These are phyloP conservation scores for Pseudoperonospora humuli DNA, from an alignment of 352 stramenopile genomes.

Conservation along the genomic window DNA sequence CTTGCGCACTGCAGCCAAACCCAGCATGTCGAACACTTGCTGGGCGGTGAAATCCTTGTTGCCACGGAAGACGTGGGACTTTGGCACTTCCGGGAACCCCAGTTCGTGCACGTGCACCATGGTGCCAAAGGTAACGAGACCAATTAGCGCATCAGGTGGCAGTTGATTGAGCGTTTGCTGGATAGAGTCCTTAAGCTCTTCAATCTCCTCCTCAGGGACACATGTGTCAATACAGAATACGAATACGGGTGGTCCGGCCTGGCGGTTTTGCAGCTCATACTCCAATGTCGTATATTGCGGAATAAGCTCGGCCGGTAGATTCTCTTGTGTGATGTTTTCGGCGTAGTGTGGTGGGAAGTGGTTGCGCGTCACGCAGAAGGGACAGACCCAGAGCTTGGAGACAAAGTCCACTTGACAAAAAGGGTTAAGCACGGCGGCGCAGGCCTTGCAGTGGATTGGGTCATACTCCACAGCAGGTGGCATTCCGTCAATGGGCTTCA, in stretches of 20 bases:
- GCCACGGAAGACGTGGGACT: conserved; percentile 97
- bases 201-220: conserved; percentile 93
- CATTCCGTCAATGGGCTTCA: conserved; percentile 95
- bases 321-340: conserved; percentile 97
- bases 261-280: conserved; percentile 94
- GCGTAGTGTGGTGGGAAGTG: conserved; percentile 94
- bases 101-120: conserved; percentile 99
- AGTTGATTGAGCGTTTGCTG: conserved; percentile 97
- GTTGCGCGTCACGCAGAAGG: conserved; percentile 98
- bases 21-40: conserved; percentile 95
- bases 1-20: conserved; percentile 68
- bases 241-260: conserved; percentile 95
- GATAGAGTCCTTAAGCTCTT: conserved; percentile 97
- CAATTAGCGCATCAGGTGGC: conserved; percentile 95
- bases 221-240: conserved; percentile 98
- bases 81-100: conserved; percentile 92
- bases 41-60: conserved; percentile 96
- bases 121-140: conserved; percentile 98
- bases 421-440: conserved; percentile 95
- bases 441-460: conserved; percentile 97
- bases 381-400: conserved; percentile 99
- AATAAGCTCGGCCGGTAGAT: conserved; percentile 98
- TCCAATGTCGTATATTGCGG: conserved; percentile 99
- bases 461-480: conserved; percentile 94
- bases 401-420: conserved; percentile 98